A percentile compares a stretch with the other conserved stretches of the same genome.
Conservation (phyloP, 2,329 filamentous ascomycete species). For the Endoconidiophora laricicola region DNA sequence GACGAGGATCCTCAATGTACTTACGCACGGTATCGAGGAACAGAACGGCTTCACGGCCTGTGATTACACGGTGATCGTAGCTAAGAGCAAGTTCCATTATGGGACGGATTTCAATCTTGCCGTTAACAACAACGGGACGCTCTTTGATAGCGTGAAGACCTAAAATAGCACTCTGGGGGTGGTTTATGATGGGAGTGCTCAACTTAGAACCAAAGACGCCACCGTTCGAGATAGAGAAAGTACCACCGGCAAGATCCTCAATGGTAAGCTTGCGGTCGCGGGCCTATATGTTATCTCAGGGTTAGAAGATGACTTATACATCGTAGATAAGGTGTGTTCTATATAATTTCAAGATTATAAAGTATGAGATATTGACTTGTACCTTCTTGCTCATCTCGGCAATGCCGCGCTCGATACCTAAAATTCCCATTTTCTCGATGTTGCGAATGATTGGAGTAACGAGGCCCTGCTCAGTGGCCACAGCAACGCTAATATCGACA, state of each 20-base stretch:
- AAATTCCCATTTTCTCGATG: conserved; percentile 70
- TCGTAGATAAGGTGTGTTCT: not conserved
- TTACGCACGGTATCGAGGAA: conserved; percentile 97
- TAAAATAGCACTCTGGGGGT: conserved; percentile 81
- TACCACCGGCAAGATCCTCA: conserved; percentile 97
- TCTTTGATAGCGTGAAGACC: conserved; percentile 96
- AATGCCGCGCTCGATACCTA: conserved; percentile 80
- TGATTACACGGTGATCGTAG: conserved; percentile 90
- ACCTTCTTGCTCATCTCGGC: conserved; percentile 94
- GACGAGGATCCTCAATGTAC: conserved; percentile 85
- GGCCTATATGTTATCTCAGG: conserved; percentile 36
- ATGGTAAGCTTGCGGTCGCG: conserved; percentile 94
- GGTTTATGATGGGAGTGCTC: conserved; percentile 97
- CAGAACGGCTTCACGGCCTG: conserved; percentile 87
- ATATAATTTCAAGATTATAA: not conserved
- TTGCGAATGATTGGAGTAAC: conserved; percentile 95
- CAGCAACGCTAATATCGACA: conserved; percentile 92
- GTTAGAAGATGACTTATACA: conserved; percentile 10
- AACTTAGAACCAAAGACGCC: conserved; percentile 94
- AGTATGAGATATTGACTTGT: conserved; percentile 14
- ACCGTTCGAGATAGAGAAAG: conserved; percentile 94
- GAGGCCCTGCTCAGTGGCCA: conserved; percentile 92
- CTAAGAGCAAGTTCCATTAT: conserved; percentile 99
- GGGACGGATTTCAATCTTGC: conserved; percentile 88
- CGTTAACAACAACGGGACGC: conserved; percentile 72